Evolutionary conservation across 169 alveolate species (phyloP), one percentile per base, ranked within the genome.

Genomic region (Eimeria praecox): DNA sequence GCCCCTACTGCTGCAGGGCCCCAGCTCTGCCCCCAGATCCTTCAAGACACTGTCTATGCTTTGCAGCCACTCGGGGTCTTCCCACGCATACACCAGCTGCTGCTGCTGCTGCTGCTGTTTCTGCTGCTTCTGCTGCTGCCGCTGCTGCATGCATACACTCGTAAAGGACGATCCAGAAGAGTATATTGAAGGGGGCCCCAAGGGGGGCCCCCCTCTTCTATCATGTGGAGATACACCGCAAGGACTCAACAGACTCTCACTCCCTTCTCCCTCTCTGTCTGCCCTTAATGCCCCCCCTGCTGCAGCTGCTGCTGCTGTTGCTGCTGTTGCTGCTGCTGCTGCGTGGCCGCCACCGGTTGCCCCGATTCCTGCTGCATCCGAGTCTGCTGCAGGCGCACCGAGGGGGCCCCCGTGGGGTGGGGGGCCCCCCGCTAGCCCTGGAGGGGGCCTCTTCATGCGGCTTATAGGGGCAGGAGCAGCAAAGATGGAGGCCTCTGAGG

Each of bases 1-100:
- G 66, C 91, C 77, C 64, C 89, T 38, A 38, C 66, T 78, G 89
- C 89, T 38, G 89, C 89, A 42, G 89, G 56, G 35, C 77, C 59
- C 92, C 85, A n/a, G 24, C 49, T 20, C 5, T 49, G 24, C 75
- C 69, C 30, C 69, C 35, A 62, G n/a, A 4, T 24, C 62, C 66
- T 40, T 42, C 64, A 59, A 33, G 54, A 6, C 27, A 46, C 12
- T 5, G 35, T n/a, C 62, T 30, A 30, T 27, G 62, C 46, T 54
- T 42, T 2, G 94, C 40, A 18, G 52, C 94, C 94, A 87, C 59
- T 27, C 62, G 46, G 78, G 66, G 62, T 46, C 62, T 54, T 20
- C 69, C 69, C 69, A 40, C 2, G n/a, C 62, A n/a, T 20, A 87
- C 80, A 59, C 62, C 24, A 40, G 71, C 69, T 22, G 94, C 40